Evolutionary conservation across 2,329 filamentous ascomycete species (phyloP).

Genomic region (Chaetomium sp.): DNA sequence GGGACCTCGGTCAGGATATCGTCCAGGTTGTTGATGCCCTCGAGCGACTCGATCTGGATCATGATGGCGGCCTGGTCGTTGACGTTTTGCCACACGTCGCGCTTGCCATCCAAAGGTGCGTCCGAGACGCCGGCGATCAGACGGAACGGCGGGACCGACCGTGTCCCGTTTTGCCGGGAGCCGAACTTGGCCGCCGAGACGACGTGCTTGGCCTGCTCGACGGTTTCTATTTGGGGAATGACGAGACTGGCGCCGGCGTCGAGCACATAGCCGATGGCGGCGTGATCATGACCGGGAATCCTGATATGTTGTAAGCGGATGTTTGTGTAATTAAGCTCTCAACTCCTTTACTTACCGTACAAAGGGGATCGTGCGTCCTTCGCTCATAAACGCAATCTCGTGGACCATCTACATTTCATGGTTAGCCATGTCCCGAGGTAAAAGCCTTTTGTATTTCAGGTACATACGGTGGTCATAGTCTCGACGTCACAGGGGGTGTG

Average conservation of each 20-base stretch:
- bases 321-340: background rate
- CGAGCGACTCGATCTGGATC: conserved; percentile 41
- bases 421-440: background rate
- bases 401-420: conserved; percentile 34
- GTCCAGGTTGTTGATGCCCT: conserved; percentile 42
- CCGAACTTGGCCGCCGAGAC: conserved; percentile 40
- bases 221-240: conserved; percentile 42
- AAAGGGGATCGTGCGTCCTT: conserved; percentile 39
- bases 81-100: conserved; percentile 33
- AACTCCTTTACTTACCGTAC: conserved; percentile 30
- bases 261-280: conserved; percentile 40
- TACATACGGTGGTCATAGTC: conserved; percentile 39
- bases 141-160: conserved; percentile 41
- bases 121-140: conserved; percentile 37
- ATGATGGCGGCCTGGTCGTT: conserved; percentile 43
- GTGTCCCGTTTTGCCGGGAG: conserved; percentile 29
- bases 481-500: conserved; percentile 40
- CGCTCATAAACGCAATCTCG: conserved; percentile 40
- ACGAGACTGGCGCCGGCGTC: conserved; percentile 44
- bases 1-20: conserved; percentile 40
- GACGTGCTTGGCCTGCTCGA: conserved; percentile 39
- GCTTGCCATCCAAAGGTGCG: conserved; percentile 26
- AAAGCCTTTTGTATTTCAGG: background rate
- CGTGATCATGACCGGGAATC: conserved; percentile 41
- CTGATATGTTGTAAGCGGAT: background rate